These are phyloP conservation scores for Exidia glandulosa DNA, from an alignment of 768 basidiomycete species.

Conservation along the genomic window DNA sequence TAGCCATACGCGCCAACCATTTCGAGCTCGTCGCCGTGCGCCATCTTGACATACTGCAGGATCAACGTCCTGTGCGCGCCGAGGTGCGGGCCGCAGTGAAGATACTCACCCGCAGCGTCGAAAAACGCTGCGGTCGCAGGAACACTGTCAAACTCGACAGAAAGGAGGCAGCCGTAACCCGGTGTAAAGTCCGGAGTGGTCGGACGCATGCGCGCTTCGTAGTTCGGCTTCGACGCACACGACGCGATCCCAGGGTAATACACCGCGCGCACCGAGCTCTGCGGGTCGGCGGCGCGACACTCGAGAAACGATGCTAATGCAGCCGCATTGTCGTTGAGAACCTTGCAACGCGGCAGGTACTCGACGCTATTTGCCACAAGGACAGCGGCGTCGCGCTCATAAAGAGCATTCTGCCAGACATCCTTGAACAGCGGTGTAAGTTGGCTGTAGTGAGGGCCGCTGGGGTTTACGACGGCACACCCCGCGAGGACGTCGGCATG, in stretches of 20 bases:
- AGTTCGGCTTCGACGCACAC: neutral
- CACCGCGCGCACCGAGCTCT: neutral
- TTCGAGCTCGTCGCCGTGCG: neutral
- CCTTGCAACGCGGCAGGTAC: neutral
- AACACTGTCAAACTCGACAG: neutral
- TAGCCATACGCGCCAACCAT: neutral
- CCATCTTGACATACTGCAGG: neutral
- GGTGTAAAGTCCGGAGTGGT: neutral
- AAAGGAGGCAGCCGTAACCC: neutral
- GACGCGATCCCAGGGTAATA: neutral
- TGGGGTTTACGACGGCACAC: constrained; percentile 11
- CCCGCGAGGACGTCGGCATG: constrained; percentile 46
- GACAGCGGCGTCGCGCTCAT: neutral
- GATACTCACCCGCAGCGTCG: neutral
- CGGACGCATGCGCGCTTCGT: neutral
- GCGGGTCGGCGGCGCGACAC: neutral
- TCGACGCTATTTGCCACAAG: neutral
- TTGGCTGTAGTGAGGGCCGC: neutral
- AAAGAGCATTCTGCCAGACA: neutral
- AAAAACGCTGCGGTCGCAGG: neutral
- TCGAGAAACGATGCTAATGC: neutral
- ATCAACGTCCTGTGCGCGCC: neutral
- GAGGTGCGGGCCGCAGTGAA: neutral
- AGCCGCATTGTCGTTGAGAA: neutral
- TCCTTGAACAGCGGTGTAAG: neutral